These are phyloP conservation scores for Dryadomyces sulphureus DNA, from an alignment of 2,329 filamentous ascomycete species.

Conservation along the genomic window DNA sequence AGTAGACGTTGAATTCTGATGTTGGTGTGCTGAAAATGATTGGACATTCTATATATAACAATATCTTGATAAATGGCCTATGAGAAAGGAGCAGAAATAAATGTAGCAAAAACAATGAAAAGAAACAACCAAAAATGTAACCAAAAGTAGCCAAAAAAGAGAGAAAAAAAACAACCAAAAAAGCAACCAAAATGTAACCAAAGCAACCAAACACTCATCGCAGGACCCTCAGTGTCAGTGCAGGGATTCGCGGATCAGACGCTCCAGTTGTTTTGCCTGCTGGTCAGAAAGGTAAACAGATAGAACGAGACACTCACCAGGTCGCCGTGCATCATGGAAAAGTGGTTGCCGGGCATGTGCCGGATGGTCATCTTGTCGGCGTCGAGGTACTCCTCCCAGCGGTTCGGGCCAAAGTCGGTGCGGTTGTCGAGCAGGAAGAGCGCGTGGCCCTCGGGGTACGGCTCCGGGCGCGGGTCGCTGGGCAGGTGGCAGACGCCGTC, in stretches of 20 bases:
- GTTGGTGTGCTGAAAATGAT: too few species aligned
- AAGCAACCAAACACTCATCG: too few species aligned
- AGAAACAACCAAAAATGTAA: too few species aligned
- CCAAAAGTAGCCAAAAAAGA: too few species aligned
- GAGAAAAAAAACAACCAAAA: too few species aligned
- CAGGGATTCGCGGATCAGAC: constrained; percentile 21
- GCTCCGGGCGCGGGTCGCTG: constrained; percentile 48
- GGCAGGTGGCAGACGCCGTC: constrained; percentile 58
- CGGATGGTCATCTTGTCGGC: constrained; percentile 44
- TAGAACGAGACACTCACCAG: constrained; percentile 16
- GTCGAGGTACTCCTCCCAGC: constrained; percentile 53
- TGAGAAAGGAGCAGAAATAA: too few species aligned
- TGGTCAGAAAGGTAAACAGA: background rate
- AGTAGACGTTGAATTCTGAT: too few species aligned
- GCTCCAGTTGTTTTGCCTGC: constrained; percentile 22
- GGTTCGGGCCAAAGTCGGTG: constrained; percentile 54
- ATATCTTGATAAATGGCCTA: too few species aligned
- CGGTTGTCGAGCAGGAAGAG: constrained; percentile 62
- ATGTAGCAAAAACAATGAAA: too few species aligned
- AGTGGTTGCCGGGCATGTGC: constrained; percentile 60
- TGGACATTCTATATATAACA: too few species aligned
- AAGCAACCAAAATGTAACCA: too few species aligned
- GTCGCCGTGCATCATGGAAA: constrained; percentile 59
- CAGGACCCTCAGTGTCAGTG: too few species aligned
- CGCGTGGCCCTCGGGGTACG: constrained; percentile 43